Evolutionary conservation across 306 rosid genomes (phyloP).

Genomic region (Sicyos edulis): DNA sequence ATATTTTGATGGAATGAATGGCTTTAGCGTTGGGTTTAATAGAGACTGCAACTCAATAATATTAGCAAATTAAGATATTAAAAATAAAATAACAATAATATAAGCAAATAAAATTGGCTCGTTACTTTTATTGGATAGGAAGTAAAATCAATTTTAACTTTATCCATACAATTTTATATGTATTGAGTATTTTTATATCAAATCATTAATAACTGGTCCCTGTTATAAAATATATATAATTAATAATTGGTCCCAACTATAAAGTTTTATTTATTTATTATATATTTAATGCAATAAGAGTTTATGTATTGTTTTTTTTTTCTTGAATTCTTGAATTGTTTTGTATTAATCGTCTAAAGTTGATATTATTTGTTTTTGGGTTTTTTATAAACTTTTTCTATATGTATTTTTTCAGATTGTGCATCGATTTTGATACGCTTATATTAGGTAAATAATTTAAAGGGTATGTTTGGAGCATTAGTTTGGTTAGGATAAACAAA

Average conservation of each 20-base stretch:
- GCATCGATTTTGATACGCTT: no score
- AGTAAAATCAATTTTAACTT: not conserved
- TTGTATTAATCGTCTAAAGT: no score
- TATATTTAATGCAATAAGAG: not conserved
- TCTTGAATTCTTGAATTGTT: no score
- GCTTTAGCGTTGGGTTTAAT: conserved; percentile 30
- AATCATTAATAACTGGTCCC: conserved; percentile 6
- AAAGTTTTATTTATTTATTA: conserved; percentile 15
- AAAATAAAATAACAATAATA: conserved; percentile 41
- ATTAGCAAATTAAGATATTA: conserved; percentile 22
- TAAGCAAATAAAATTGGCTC: conserved; percentile 15
- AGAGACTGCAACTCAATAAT: conserved; percentile 50
- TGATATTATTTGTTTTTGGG: no score
- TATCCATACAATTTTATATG: not conserved
- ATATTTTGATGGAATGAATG: conserved; percentile 31
- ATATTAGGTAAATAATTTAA: no score
- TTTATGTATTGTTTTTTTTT: no score
- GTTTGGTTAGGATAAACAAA: no score
- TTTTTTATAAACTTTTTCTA: no score
- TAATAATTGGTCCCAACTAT: not conserved
- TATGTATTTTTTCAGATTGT: no score
- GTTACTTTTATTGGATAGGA: not conserved
- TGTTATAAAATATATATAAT: no score
- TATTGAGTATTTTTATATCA: not conserved
- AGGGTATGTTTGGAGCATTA: no score